Evolutionary conservation across 202 grass and related monocot genomes (phyloP), one percentile per base, ranked within the genome.

Genomic region (Eragrostis tef): DNA sequence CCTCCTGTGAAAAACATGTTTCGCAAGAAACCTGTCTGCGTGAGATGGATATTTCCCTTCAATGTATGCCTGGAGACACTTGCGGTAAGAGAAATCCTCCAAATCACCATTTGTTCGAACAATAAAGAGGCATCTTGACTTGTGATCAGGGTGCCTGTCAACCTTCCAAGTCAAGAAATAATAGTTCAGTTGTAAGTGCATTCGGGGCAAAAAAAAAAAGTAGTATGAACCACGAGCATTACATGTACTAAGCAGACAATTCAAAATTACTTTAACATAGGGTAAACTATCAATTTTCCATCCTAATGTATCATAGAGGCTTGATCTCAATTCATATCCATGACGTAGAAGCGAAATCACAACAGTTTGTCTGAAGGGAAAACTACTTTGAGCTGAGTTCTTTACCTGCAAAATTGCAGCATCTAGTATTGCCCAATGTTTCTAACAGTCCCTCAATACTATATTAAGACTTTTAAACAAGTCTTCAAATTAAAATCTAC

Each of bases 61-160:
- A n/a, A 93, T 39, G 73, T 89, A 93, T 36, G 64, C 81, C 34
- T 39, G 50, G 52, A 93, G 65, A 81, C 91, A 90, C 75, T 93
- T 90, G 70, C 44, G 87, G 67, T 90, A 93, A 8, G 88, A 93
- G 39, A 93, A 93, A 85, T 93, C 91, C 51, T 73, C 86, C 59
- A 14, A 78, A 36, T 50, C 82, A 47, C 91, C 88, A 45, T 86
- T 81, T 41, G 88, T 93, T 73, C 88, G 74, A 47, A 86, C 79
- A 49, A 90, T 59, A 84, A 88, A 90, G 51, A 93, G 91, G 66
- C 88, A 93, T 51, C 85, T 88, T 45, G 85, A 81, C 75, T n/a
- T 83, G 71, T 81, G 90, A 36, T 84, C 45, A 54, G 83, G 83
- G 51, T 93, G 88, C 26, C 63, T 85, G 73, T 74, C 69, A 43